A percentile compares a stretch with the other conserved stretches of the same genome.
Evolutionary conservation across 352 stramenopile genomes (phyloP).

Genomic region (Blastocystis sp.): DNA sequence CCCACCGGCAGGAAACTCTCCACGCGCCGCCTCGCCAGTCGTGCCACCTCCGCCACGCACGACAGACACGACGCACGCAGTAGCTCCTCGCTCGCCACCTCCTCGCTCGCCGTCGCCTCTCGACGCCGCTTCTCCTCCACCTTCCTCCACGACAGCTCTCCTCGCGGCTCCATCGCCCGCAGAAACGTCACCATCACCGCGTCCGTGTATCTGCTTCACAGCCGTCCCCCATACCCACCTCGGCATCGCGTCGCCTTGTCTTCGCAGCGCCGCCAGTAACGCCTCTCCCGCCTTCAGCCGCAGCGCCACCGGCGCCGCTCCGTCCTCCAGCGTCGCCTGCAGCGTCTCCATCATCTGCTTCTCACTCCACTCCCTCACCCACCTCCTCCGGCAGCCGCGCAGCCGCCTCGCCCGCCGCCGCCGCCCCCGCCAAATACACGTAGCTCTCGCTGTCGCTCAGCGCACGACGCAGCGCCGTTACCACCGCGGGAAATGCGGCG

Average conservation of each 20-base stretch:
- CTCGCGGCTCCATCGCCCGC: neutral
- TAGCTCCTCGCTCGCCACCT: neutral
- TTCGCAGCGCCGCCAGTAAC: neutral
- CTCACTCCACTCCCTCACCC: no score
- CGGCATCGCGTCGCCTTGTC: neutral
- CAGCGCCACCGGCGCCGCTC: neutral
- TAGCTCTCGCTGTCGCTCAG: neutral
- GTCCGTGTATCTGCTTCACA: neutral
- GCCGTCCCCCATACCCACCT: neutral
- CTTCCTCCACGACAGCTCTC: neutral
- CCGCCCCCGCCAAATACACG: neutral
- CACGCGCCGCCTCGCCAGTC: neutral
- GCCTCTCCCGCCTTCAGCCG: neutral
- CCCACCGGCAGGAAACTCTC: neutral
- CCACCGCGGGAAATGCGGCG: neutral
- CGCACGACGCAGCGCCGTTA: neutral
- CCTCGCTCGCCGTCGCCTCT: neutral
- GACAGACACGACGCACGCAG: constrained; percentile 8
- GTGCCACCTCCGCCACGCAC: neutral
- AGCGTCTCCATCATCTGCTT: no score
- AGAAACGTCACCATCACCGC: neutral
- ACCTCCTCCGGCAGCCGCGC: no score
- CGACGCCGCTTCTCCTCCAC: neutral
- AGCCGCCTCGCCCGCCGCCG: neutral
- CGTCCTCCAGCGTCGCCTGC: neutral